phyloP scores from a whole-genome alignment of 2,329 filamentous ascomycete species.

The Fusarium vanettenii region DNA sequence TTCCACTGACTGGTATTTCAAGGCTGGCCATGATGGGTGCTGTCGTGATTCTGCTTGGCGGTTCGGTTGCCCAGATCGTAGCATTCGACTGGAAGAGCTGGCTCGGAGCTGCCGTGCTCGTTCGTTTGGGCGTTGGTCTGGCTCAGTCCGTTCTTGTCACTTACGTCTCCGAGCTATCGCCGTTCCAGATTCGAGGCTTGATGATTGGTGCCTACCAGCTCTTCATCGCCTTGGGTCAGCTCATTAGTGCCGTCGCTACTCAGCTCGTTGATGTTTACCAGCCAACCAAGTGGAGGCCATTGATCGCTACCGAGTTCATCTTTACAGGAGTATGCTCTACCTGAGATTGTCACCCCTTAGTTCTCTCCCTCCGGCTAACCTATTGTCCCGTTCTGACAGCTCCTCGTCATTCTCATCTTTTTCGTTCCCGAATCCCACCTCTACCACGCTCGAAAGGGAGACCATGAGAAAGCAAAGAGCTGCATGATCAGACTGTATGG shows the following conservation, averaged over 20 bases:
- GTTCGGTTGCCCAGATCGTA: background rate
- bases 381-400: background rate
- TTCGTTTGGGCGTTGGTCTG: background rate
- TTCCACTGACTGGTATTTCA: background rate
- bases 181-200: conserved; percentile 20
- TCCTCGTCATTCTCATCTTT: background rate
- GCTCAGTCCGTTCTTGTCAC: conserved; percentile 19
- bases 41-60: background rate
- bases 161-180: conserved; percentile 16
- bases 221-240: background rate
- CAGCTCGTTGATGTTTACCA: conserved; percentile 6
- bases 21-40: background rate
- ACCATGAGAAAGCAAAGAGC: background rate
- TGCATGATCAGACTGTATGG: background rate
- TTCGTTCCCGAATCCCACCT: background rate
- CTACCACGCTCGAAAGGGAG: background rate
- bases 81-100: background rate
- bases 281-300: conserved; percentile 7
- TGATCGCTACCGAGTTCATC: conserved; percentile 7
- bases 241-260: conserved; percentile 7
- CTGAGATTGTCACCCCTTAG: background rate
- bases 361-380: background rate
- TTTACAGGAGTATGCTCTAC: background rate
- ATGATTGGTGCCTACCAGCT: conserved; percentile 23
- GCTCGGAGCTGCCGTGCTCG: background rate